phyloP scores from a whole-genome alignment of 306 rosid species.

The Herpetospermum pedunculosum region DNA sequence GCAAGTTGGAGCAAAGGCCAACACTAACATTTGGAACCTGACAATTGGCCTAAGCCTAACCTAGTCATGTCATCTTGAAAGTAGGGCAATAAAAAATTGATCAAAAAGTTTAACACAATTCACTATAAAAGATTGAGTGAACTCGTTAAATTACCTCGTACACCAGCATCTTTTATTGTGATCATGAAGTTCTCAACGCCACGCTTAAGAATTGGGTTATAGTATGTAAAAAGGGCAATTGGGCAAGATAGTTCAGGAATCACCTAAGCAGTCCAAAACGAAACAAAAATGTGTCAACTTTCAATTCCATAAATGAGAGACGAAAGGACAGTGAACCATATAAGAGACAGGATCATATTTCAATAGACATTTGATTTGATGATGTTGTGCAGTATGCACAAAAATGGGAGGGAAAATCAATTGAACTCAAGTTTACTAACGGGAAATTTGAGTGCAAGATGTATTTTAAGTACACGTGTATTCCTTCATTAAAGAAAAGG shows the following conservation, averaged over 20 bases:
- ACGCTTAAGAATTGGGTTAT: slow-evolving; percentile 86
- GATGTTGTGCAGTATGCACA: not conserved
- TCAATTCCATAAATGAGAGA: not conserved
- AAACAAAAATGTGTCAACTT: not conserved
- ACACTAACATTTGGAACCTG: not conserved
- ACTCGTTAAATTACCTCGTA: slow-evolving; percentile 43
- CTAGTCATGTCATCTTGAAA: not conserved
- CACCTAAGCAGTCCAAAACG: slow-evolving; percentile 41
- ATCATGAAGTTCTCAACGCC: slow-evolving; percentile 68
- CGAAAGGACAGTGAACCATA: not conserved
- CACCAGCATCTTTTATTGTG: slow-evolving; percentile 48
- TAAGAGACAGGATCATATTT: not conserved
- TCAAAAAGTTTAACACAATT: slow-evolving; percentile 13
- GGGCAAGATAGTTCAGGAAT: slow-evolving; percentile 79
- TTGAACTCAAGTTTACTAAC: not conserved
- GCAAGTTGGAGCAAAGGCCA: not conserved
- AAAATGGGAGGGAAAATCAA: not conserved
- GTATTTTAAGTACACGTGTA: not conserved
- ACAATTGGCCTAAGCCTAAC: not conserved
- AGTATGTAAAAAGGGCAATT: slow-evolving; percentile 70
- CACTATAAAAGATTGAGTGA: not conserved
- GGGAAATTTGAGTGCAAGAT: not conserved
- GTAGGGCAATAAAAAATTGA: not conserved
- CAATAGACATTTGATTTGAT: not conserved
- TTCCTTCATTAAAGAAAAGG: not conserved